These are phyloP conservation scores for Gossypium laxum DNA, from an alignment of 441 rosid species.

Conservation along the genomic window DNA sequence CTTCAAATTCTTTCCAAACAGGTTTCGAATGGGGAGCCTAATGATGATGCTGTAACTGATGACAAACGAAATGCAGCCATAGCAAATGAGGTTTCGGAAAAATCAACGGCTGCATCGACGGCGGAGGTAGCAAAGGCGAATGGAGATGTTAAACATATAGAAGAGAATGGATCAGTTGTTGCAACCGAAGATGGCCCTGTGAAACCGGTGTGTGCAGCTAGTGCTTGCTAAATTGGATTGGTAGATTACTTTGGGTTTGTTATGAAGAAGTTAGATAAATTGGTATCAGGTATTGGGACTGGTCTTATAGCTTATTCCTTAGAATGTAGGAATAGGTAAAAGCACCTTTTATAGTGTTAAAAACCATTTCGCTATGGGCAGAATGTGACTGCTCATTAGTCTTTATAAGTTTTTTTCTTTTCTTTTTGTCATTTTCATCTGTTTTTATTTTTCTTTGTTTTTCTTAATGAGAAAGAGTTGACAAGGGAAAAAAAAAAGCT, in stretches of 20 bases:
- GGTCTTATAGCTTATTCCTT: neutral
- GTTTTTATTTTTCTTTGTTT: neutral
- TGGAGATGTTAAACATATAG: constrained; percentile 27
- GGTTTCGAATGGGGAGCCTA: constrained; percentile 36
- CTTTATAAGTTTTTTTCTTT: neutral
- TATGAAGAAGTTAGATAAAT: neutral
- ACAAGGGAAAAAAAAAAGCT: neutral
- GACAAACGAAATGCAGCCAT: constrained; percentile 17
- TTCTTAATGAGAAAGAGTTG: constrained; percentile 2
- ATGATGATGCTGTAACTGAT: constrained; percentile 9
- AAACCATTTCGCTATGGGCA: neutral
- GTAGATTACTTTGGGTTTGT: neutral
- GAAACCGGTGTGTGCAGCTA: constrained; percentile 27
- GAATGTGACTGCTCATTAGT: neutral
- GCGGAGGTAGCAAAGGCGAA: constrained; percentile 20
- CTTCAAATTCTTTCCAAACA: constrained; percentile 13
- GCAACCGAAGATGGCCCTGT: constrained; percentile 16
- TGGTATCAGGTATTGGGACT: neutral
- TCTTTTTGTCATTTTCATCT: neutral
- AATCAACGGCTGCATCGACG: neutral
- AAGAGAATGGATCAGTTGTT: constrained; percentile 25
- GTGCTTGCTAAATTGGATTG: constrained; percentile 33
- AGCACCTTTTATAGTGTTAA: neutral
- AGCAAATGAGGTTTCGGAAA: constrained; percentile 21
- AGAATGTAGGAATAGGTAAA: neutral